Conservation (phyloP, 73 alveolate species). For the Paramecium caudatum region DNA sequence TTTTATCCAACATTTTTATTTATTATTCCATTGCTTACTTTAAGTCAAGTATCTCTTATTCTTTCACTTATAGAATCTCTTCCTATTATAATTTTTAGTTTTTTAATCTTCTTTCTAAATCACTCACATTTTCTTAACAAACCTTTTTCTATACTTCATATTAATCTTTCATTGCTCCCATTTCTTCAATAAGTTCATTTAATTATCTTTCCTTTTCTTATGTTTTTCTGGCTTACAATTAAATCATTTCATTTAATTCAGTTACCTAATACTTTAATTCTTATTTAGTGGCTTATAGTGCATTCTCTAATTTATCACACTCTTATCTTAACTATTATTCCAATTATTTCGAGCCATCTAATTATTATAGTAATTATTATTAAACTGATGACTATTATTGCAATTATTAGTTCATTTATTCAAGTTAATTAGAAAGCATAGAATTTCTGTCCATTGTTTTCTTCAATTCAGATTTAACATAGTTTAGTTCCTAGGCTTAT, state of each 20-base stretch:
- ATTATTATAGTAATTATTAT: neutral
- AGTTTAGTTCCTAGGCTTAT: neutral
- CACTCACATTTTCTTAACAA: neutral
- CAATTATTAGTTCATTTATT: neutral
- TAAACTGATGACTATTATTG: neutral
- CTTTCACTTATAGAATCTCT: neutral
- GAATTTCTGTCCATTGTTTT: neutral
- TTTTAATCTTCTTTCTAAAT: constrained; percentile 63
- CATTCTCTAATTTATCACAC: neutral
- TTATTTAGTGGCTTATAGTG: neutral
- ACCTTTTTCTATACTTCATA: constrained; percentile 43
- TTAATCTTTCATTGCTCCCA: constrained; percentile 57
- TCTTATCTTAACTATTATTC: constrained; percentile 25
- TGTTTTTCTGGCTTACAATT: neutral
- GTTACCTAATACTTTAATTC: constrained; percentile 39
- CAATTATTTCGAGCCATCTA: neutral
- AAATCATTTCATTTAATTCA: constrained; percentile 47
- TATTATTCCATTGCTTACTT: constrained; percentile 58
- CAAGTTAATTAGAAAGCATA: neutral
- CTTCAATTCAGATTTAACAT: neutral
- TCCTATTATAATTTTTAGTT: constrained; percentile 22
- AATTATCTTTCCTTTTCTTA: constrained; percentile 55
- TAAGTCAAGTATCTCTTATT: constrained; percentile 10
- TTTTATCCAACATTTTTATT: constrained; percentile 54
- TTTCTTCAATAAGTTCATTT: constrained; percentile 40